Base-by-base conservation (phyloP, 2,329 filamentous ascomycete species). In the Trichoderma simmonsii region DNA sequence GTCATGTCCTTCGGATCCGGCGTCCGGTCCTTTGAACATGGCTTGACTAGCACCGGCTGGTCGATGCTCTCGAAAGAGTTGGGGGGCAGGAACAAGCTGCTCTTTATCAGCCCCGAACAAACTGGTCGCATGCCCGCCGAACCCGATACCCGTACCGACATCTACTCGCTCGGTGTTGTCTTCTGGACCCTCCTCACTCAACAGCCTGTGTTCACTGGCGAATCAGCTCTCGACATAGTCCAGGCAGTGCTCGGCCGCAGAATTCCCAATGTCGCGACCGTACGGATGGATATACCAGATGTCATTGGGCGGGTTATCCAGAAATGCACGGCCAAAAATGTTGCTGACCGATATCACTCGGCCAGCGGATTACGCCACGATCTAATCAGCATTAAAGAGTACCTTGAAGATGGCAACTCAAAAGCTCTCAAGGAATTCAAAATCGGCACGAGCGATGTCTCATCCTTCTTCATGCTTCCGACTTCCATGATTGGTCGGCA, bases 31-130 rank as follows among this genome's bases (percentile, higher is more conserved):
- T 98, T 98, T 75, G 95, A 98, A 81, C 93, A 97, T 82, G 93
- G 95, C 5, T 85, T 98, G 64, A 91, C 89, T 8, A 95, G 93
- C 77, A 91, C 92, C 24, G 94, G 94, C 39, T 98, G 95, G 95
- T 93, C 92, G 12, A 88, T 88, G 0, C 83, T 98, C 11, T 95
- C 93, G 14, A 91, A 92, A 73, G 93, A 98, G 79, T 83, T 94
- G 8, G 95, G 95, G 2, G 93, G 94, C 54, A 94, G 94, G 82
- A 91, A 95, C 78, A 97, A 97, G 81, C 85, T 98, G 24, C 90
- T 95, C 66, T 98, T 94, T 79, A 97, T 98, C 79, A 95, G 94
- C 61, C 95, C 95, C 0, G 95, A 98, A 79, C 95, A 98, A 83
- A 98, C 95, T 3, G 95, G 95, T 15, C 91, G 95, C 24, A 92